These are phyloP conservation scores for Graphiopsis chlorocephala DNA, from an alignment of 2,329 filamentous ascomycete species.

Conservation along the genomic window DNA sequence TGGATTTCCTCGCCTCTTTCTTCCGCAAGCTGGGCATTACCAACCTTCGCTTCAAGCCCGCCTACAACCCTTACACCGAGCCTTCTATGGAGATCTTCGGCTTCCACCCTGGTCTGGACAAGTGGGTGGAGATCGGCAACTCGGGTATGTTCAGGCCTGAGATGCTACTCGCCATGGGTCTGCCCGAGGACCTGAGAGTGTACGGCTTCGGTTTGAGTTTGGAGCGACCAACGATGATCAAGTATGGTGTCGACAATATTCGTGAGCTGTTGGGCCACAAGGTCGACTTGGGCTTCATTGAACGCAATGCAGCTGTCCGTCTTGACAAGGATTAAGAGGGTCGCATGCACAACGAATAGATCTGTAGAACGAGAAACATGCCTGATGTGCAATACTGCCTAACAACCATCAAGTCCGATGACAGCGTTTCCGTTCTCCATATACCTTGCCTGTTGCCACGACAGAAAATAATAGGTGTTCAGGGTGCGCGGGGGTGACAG, in stretches of 20 bases:
- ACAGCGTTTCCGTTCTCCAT: too few species aligned
- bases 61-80: constrained; percentile 94
- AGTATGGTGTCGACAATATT: constrained; percentile 77
- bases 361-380: constrained; percentile 16
- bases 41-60: constrained; percentile 89
- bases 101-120: constrained; percentile 82
- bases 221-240: constrained; percentile 97
- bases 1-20: constrained; percentile 94
- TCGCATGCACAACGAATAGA: constrained; percentile 4
- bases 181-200: constrained; percentile 86
- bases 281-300: constrained; percentile 89
- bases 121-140: constrained; percentile 97
- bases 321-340: constrained; percentile 69
- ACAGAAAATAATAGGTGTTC: neutral
- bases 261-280: constrained; percentile 91
- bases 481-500: neutral
- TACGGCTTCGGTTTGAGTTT: constrained; percentile 92
- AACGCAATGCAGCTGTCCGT: constrained; percentile 85
- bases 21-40: constrained; percentile 93
- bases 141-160: constrained; percentile 98
- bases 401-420: neutral
- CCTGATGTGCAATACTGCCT: constrained; percentile 5
- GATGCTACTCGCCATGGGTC: constrained; percentile 92
- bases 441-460: neutral
- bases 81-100: constrained; percentile 98